Evolutionary conservation across 2,329 filamentous ascomycete genomes (phyloP).

Genomic region (Penicillium griseofulvum): DNA sequence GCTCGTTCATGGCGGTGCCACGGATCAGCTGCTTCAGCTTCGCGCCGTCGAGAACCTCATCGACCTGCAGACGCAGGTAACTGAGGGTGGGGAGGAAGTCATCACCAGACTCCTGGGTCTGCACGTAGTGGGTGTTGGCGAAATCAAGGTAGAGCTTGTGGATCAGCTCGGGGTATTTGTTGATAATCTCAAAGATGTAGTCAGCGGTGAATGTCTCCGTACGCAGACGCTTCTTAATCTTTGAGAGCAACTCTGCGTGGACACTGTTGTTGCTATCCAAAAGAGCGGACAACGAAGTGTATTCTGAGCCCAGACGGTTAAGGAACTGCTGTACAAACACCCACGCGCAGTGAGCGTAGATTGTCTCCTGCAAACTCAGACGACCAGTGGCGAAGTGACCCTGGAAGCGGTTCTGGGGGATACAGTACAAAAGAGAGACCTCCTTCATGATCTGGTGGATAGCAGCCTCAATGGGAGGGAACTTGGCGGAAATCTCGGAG

Average conservation of each 20-base stretch:
- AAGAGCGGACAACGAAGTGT: conserved; percentile 78
- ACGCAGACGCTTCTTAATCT: conserved; percentile 91
- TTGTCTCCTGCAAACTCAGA: conserved; percentile 90
- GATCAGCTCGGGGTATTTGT: conserved; percentile 81
- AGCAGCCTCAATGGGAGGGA: conserved; percentile 84
- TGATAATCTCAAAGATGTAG: conserved; percentile 97
- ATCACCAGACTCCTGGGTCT: conserved; percentile 60
- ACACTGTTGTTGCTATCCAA: conserved; percentile 77
- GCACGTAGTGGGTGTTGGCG: conserved; percentile 78
- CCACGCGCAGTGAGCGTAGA: conserved; percentile 96
- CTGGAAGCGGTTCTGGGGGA: conserved; percentile 96
- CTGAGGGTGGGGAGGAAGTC: conserved; percentile 70
- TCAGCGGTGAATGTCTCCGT: conserved; percentile 97
- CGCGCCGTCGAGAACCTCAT: conserved; percentile 72
- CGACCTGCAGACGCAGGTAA: conserved; percentile 64
- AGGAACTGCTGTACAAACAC: conserved; percentile 98
- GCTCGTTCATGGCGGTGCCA: conserved; percentile 81
- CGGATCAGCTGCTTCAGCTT: conserved; percentile 74
- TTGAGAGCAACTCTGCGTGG: conserved; percentile 83
- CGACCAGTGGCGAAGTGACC: conserved; percentile 79
- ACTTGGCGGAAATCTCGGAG: conserved; percentile 53
- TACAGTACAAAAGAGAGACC: conserved; percentile 92
- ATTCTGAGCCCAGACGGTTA: conserved; percentile 89
- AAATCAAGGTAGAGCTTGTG: conserved; percentile 88
- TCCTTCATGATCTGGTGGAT: conserved; percentile 99